These are phyloP conservation scores for Exserohilum turcica DNA, from an alignment of 2,329 filamentous ascomycete species.

Conservation along the genomic window DNA sequence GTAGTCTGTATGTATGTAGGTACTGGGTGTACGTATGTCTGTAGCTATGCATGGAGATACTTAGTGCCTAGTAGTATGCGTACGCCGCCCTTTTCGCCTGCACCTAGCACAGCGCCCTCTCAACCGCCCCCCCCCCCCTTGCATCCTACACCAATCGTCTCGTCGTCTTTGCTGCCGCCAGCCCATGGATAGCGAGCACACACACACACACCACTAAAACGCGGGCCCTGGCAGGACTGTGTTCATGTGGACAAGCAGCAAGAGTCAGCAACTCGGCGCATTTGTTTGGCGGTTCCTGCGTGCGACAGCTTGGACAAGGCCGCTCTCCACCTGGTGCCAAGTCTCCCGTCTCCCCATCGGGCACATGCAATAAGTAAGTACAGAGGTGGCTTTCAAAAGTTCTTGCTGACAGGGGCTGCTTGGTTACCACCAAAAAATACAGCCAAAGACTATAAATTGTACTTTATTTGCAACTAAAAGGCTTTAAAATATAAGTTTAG, in stretches of 20 bases:
- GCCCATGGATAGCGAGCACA: background rate
- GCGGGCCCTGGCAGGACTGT: slow-evolving; percentile 1
- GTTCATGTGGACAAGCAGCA: slow-evolving; percentile 1
- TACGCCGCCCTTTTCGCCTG: too few relatives aligned
- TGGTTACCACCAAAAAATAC: too few relatives aligned
- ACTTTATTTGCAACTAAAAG: background rate
- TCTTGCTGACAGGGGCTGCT: too few relatives aligned
- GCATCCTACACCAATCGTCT: slow-evolving; percentile 1
- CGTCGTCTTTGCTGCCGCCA: background rate
- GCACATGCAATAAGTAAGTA: background rate
- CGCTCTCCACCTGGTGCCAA: background rate
- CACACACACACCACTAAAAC: background rate
- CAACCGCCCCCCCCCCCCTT: background rate
- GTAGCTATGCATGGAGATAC: too few relatives aligned
- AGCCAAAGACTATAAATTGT: too few relatives aligned
- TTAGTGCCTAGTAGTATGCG: too few relatives aligned
- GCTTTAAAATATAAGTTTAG: background rate
- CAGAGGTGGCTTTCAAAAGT: too few relatives aligned
- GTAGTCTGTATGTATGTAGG: too few relatives aligned
- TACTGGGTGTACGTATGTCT: too few relatives aligned
- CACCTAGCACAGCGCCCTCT: too few relatives aligned
- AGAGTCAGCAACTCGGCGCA: background rate
- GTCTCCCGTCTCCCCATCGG: background rate
- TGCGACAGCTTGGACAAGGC: background rate
- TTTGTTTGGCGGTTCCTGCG: background rate